Conservation (phyloP, 2,329 filamentous ascomycete species). For the Claviceps sp. region DNA sequence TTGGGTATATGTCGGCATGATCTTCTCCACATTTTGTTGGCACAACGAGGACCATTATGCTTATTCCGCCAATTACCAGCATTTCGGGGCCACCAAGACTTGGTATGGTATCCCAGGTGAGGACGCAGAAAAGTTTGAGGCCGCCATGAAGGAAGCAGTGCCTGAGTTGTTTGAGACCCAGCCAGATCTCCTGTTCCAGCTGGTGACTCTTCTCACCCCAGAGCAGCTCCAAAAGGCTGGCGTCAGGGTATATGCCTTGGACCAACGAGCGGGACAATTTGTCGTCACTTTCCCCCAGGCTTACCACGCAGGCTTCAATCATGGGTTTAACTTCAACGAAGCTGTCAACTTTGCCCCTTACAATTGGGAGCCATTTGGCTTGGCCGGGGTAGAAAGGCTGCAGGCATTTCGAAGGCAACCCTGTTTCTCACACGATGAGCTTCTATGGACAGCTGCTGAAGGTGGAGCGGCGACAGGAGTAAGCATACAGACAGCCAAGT, state of each 20-base stretch:
- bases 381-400: slow-evolving; percentile 71
- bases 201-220: slow-evolving; percentile 90
- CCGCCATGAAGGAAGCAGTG: slow-evolving; percentile 87
- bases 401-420: slow-evolving; percentile 82
- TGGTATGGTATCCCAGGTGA: slow-evolving; percentile 97
- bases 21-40: slow-evolving; percentile 99
- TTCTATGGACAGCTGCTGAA: slow-evolving; percentile 80
- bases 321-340: slow-evolving; percentile 98
- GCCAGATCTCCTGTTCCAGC: slow-evolving; percentile 87
- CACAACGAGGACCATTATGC: slow-evolving; percentile 98
- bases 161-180: slow-evolving; percentile 95
- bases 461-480: slow-evolving; percentile 50
- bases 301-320: slow-evolving; percentile 96
- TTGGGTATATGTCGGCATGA: slow-evolving; percentile 99
- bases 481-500: slow-evolving; percentile 82
- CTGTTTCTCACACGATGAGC: slow-evolving; percentile 93
- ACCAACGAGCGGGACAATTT: slow-evolving; percentile 89
- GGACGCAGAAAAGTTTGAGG: slow-evolving; percentile 88
- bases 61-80: slow-evolving; percentile 96
- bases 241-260: slow-evolving; percentile 85
- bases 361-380: slow-evolving; percentile 91
- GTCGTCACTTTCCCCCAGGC: slow-evolving; percentile 95
- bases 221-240: slow-evolving; percentile 88
- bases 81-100: slow-evolving; percentile 95
- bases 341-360: slow-evolving; percentile 93